Evolutionary conservation across 139 green algal genomes (phyloP).

Genomic region (Yamagishiella unicocca): DNA sequence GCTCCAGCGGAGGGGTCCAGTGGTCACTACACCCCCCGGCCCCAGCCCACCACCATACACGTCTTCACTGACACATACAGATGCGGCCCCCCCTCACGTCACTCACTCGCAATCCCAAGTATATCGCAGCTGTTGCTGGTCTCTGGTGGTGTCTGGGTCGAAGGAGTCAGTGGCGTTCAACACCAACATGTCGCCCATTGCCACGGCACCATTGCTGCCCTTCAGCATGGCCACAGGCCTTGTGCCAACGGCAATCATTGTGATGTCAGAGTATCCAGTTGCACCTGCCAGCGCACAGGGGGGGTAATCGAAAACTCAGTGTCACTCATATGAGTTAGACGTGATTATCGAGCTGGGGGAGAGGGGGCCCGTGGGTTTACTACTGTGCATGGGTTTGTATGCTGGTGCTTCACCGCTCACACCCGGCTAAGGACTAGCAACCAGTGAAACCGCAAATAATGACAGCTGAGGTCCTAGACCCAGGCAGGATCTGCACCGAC

Average conservation of each 20-base stretch:
- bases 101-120: slow-evolving; percentile 13
- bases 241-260: not conserved
- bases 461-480: not conserved
- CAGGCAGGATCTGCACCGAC: not conserved
- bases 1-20: too few species aligned
- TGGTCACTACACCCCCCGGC: too few species aligned
- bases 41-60: too few species aligned
- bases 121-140: slow-evolving; percentile 2
- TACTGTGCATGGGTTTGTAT: too few species aligned
- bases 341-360: not conserved
- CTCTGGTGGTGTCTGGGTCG: not conserved
- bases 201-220: not conserved
- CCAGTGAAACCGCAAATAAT: too few species aligned
- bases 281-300: not conserved
- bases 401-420: too few species aligned
- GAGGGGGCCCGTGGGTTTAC: too few species aligned
- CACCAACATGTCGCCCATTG: not conserved
- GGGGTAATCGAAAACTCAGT: not conserved
- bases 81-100: not conserved
- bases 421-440: not conserved
- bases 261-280: not conserved
- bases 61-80: not conserved
- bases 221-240: not conserved
- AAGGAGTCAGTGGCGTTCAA: slow-evolving; percentile 1
- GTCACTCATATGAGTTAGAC: not conserved